phyloP scores from a whole-genome alignment of 371 early-diverging fungal genomes.

The Mucor velutinosus region DNA sequence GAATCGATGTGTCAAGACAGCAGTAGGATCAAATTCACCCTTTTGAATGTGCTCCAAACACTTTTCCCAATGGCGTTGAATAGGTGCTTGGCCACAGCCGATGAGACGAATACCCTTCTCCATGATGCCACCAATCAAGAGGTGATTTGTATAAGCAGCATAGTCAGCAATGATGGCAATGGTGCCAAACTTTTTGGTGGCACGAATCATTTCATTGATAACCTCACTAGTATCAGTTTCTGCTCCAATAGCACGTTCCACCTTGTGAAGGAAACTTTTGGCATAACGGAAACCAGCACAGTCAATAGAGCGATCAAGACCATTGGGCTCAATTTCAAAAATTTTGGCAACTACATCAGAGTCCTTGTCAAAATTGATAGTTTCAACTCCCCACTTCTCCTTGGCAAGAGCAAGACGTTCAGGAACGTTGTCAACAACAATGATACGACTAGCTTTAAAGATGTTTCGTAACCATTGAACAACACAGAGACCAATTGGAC shows the following conservation, averaged over 20 bases:
- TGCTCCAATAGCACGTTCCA: slow-evolving; percentile 43
- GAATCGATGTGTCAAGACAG: slow-evolving; percentile 61
- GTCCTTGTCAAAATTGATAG: slow-evolving; percentile 48
- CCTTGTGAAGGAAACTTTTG: slow-evolving; percentile 12
- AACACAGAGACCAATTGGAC: slow-evolving; percentile 61
- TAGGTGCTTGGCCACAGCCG: slow-evolving; percentile 60
- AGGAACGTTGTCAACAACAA: slow-evolving; percentile 57
- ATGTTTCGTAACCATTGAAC: slow-evolving; percentile 54
- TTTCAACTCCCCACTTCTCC: slow-evolving; percentile 44
- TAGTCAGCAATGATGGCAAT: slow-evolving; percentile 53
- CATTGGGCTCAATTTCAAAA: slow-evolving; percentile 42
- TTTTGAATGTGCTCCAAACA: slow-evolving; percentile 43
- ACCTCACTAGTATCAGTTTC: slow-evolving; percentile 65
- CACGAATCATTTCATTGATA: slow-evolving; percentile 54
- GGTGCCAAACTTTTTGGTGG: slow-evolving; percentile 53
- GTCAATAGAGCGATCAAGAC: slow-evolving; percentile 59
- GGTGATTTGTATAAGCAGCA: slow-evolving; percentile 41
- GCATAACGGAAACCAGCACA: slow-evolving; percentile 35
- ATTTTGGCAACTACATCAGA: slow-evolving; percentile 45
- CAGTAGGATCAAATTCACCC: slow-evolving; percentile 54
- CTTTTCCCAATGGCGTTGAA: slow-evolving; percentile 55
- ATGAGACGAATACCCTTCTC: slow-evolving; percentile 58
- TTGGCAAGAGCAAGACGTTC: slow-evolving; percentile 52
- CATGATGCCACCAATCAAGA: slow-evolving; percentile 66
- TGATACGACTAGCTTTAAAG: slow-evolving; percentile 52